Conservation (phyloP, 768 basidiomycete genomes). For the Naganishia kalamii region DNA sequence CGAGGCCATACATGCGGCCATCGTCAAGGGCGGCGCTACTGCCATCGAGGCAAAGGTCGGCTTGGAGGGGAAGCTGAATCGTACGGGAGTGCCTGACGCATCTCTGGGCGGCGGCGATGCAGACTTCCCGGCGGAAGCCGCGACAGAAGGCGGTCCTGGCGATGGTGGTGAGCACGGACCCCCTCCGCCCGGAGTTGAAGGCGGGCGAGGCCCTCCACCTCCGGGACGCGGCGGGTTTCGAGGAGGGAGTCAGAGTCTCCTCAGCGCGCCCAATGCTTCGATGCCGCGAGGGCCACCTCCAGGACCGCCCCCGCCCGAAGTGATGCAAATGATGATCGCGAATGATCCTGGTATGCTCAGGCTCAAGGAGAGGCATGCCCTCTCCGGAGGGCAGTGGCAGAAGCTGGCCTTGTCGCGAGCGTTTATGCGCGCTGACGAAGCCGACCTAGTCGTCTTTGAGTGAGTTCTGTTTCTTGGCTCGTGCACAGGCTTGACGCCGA, state of each 20-base stretch:
- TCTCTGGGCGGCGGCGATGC: slow-evolving; percentile 20
- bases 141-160: not conserved
- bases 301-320: slow-evolving; percentile 22
- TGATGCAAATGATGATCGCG: not conserved
- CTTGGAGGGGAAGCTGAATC: slow-evolving; percentile 64
- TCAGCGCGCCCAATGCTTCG: not conserved
- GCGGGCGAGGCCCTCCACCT: slow-evolving; percentile 1
- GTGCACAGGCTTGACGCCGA: not conserved
- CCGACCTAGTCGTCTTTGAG: slow-evolving; percentile 77
- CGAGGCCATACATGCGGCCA: slow-evolving; percentile 58
- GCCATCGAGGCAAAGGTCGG: slow-evolving; percentile 63
- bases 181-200: slow-evolving; percentile 2
- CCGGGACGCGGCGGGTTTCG: not conserved
- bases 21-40: slow-evolving; percentile 66
- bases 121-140: not conserved
- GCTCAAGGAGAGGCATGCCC: not conserved
- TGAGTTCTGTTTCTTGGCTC: slow-evolving; percentile 2
- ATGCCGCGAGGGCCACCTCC: slow-evolving; percentile 13
- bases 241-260: not conserved
- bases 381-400: slow-evolving; percentile 59
- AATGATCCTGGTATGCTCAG: not conserved
- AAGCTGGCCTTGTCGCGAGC: slow-evolving; percentile 70
- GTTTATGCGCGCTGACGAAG: slow-evolving; percentile 72
- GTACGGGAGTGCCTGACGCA: slow-evolving; percentile 34
- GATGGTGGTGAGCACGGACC: not conserved